Base-by-base conservation (phyloP, 2,329 filamentous ascomycete genomes). In the Penicillium sp. region DNA sequence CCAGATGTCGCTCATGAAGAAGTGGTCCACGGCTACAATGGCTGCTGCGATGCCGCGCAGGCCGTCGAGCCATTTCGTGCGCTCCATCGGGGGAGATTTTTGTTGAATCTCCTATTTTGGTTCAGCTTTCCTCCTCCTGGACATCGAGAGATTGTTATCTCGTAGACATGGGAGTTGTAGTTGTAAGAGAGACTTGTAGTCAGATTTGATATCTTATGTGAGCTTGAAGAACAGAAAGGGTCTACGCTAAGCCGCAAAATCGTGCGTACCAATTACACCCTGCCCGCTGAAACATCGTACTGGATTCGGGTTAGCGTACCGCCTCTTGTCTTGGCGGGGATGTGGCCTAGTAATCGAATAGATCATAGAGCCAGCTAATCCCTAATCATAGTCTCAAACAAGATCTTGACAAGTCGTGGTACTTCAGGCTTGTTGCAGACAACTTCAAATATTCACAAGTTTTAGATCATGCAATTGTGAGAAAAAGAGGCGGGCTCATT, bases 11-110 rank as follows among this genome's bases (percentile, higher is more conserved):
- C 63, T 61, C 65, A 67, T 65, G 49, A 68, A 67, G 42, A 63
- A 67, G 54, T 71, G 70, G 38, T 66, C 59, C 15, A 65, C 60
- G 43, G 66, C 65, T 10, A 71, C 69, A n/a, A 71, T 63, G 22
- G 66, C 60, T 1, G 68, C 66, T 25, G 68, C 70, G 7, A 69
- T 61, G 43, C 70, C 70, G 28, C 70, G 67, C 0, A 72, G 64
- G 31, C 70, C 70, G 52, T 71, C 69, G 4, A 71, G 58, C 66
- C 66, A 69, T 61, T 52, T 63, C 14, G 61, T 63, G 52, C 65
- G 61, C 37, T 62, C 59, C 65, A 66, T 65, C 48, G 34, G 34
- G 25, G 34, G 17, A 55, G 17, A 55, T 12, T n/a, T n/a, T 12
- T 12, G 11, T 22, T 34, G 25, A 28, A 20, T 20, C 45, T 49